Evolutionary conservation across 1,139 yeast genomes (phyloP).

Genomic region (Debaryomycetaceae sp.): DNA sequence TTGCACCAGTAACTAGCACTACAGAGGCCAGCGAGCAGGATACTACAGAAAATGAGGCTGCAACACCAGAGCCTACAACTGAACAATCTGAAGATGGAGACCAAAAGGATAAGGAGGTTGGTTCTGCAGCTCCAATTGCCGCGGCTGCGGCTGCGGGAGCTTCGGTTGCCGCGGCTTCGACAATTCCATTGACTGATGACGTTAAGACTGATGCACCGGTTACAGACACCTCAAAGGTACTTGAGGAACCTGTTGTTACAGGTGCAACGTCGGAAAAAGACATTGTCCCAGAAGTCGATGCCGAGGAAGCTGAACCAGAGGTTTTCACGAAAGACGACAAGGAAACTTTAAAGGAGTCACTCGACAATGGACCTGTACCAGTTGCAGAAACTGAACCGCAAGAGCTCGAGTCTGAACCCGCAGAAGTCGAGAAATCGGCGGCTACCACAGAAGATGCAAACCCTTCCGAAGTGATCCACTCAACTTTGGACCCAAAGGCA

Average conservation of each 20-base stretch:
- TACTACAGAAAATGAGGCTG: not conserved
- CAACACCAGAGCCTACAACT: constrained; percentile 2
- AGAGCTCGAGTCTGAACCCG: not conserved
- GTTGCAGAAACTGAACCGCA: not conserved
- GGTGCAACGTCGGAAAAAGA: not conserved
- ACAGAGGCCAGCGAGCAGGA: constrained; percentile 3
- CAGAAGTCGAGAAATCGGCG: constrained; percentile 3
- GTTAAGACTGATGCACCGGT: constrained; percentile 2
- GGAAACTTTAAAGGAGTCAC: too few relatives aligned
- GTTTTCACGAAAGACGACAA: not conserved
- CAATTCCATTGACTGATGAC: constrained; percentile 6
- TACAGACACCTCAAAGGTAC: constrained; percentile 3
- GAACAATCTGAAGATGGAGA: not conserved
- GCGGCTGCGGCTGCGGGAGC: constrained; percentile 9
- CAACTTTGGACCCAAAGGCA: constrained; percentile 6
- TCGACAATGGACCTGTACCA: not conserved
- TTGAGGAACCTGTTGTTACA: constrained; percentile 5
- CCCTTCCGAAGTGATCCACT: constrained; percentile 8
- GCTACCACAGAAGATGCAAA: not conserved
- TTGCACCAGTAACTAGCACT: constrained; percentile 11
- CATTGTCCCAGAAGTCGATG: not conserved
- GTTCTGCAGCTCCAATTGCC: constrained; percentile 1
- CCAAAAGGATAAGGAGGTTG: constrained; percentile 1
- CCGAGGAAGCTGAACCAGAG: not conserved
- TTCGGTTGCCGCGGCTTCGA: constrained; percentile 6